Conservation (phyloP, 106 monocot genomes). For the Acorus calamus region DNA sequence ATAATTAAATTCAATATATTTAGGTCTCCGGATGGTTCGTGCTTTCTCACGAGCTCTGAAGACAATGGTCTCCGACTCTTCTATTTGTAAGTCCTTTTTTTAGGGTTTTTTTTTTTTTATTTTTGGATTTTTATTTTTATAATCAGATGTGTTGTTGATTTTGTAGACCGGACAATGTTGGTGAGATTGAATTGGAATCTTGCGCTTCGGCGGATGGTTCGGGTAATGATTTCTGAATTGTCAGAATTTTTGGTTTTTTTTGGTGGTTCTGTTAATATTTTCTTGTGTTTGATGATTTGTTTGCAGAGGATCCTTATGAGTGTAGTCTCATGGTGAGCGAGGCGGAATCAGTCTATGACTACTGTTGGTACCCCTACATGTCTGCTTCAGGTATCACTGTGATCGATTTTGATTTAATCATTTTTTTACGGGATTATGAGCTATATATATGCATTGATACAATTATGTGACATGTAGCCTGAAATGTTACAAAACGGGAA, state of each 20-base stretch:
- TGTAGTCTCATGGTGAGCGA: conserved; percentile 53
- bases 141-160: not conserved
- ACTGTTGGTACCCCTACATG: conserved; percentile 98
- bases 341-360: conserved; percentile 83
- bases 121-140: not conserved
- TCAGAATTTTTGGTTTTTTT: not conserved
- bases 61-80: conserved; percentile 72
- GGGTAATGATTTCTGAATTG: too few relatives aligned
- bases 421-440: not conserved
- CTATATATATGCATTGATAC: not conserved
- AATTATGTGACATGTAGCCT: not conserved
- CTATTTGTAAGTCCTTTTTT: conserved; percentile 25
- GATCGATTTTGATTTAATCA: not conserved
- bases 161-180: too few relatives aligned
- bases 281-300: not conserved
- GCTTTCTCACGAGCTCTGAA: conserved; percentile 71
- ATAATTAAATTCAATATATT: too few relatives aligned
- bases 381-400: conserved; percentile 39
- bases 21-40: conserved; percentile 75
- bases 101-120: not conserved
- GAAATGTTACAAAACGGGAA: too few relatives aligned
- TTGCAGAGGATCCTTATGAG: conserved; percentile 52
- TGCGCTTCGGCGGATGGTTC: too few relatives aligned
- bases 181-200: too few relatives aligned
- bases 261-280: not conserved